Base-by-base conservation (phyloP, 768 basidiomycete genomes). In the Cystoderma amianthinum region DNA sequence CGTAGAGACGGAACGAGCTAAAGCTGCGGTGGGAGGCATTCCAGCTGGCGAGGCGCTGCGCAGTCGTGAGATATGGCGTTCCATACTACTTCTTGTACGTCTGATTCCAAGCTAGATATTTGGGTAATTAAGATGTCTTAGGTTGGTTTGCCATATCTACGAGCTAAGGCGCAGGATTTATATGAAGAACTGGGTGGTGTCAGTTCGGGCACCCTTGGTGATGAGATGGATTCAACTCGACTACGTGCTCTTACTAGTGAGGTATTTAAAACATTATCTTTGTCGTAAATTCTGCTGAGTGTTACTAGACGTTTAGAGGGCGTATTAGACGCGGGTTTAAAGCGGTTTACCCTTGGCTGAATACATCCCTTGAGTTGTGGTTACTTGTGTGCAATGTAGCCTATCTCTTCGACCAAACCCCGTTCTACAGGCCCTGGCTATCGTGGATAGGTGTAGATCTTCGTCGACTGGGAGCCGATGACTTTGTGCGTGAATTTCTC, bases 391-490 rank as follows among this genome's bases (percentile, higher is more conserved):
- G 80, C 68, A 97, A 96, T 57, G 62, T 97, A 36, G 80, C 82
- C 11, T 98, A 96, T 62, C 71, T 97, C 11, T 97, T 96, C 54
- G 90, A 92, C 47, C 74, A 71, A 59, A 89, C 85, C 13, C 74
- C 82, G 4, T 85, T 80, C 55, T 92, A 95, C 61, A 77, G 94
- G 49, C 93, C 95, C 10, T 98, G 94, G 94, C 64, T 96, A 38
- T 68, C 75, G 17, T 86, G 85, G 84, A 74, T 93, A 33, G 84
- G 89, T 4, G 68, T 95, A 5, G 85, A 90, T 51, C 61, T 97
- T 12, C 80, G 88, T 25, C 75, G 96, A 32, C 68, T 93, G 41
- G 77, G 80, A 20, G 63, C 79, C 17, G 87, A 87, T 39, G 91
- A 93, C 57, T 73, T 86, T 47, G 89, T 91, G 53, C 63, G 82